Evolutionary conservation across 2,329 filamentous ascomycete species (phyloP).

Genomic region (Aureobasidium lini): DNA sequence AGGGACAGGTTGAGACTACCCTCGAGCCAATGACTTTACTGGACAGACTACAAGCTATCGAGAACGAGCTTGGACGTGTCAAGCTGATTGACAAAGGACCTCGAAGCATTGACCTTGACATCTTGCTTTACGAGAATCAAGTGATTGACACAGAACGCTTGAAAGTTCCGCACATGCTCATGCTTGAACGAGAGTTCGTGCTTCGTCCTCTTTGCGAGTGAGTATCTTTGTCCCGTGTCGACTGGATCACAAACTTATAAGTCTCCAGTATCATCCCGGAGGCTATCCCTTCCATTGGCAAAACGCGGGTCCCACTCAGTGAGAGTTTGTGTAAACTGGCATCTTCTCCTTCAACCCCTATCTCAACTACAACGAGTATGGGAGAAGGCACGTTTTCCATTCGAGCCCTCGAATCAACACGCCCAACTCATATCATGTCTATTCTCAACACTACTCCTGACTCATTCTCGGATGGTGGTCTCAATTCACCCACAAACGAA

Average conservation of each 20-base stretch:
- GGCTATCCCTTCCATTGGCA: conserved; percentile 27
- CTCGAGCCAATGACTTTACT: conserved; percentile 69
- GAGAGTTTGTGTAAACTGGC: conserved; percentile 3
- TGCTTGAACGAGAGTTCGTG: conserved; percentile 89
- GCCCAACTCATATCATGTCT: conserved; percentile 76
- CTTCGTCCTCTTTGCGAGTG: conserved; percentile 77
- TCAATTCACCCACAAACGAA: conserved; percentile 44
- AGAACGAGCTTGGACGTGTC: conserved; percentile 67
- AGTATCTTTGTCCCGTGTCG: conserved; percentile 21
- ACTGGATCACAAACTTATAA: neutral
- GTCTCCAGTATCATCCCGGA: conserved; percentile 35
- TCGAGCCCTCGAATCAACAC: conserved; percentile 47
- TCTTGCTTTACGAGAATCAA: conserved; percentile 70
- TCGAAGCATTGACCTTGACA: conserved; percentile 88
- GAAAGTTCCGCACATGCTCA: conserved; percentile 75
- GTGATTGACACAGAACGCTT: conserved; percentile 62
- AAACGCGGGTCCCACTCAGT: conserved; percentile 16
- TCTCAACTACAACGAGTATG: conserved; percentile 26
- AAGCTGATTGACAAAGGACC: conserved; percentile 91
- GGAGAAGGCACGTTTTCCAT: conserved; percentile 39
- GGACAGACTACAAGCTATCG: conserved; percentile 75
- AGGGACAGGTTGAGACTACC: conserved; percentile 65
- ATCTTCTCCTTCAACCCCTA: conserved; percentile 15
- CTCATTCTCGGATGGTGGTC: conserved; percentile 89
- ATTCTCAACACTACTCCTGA: conserved; percentile 93